Conservation (phyloP, 2,329 filamentous ascomycete genomes). For the Colletotrichum lentis region DNA sequence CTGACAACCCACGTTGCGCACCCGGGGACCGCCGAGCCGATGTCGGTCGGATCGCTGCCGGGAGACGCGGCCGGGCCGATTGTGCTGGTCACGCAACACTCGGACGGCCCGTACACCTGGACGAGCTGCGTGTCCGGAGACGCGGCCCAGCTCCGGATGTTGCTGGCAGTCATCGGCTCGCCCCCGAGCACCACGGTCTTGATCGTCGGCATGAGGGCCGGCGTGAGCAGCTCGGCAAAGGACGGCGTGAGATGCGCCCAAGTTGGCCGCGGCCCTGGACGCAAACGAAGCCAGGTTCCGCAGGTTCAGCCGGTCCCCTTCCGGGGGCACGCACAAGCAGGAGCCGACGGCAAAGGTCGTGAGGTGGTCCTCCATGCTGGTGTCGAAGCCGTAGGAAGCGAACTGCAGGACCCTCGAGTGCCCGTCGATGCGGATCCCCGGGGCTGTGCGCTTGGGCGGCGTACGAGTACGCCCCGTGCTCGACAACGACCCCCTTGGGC, state of each 20-base stretch:
- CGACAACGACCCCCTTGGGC: constrained; percentile 37
- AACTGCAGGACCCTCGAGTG: constrained; percentile 49
- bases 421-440: not conserved
- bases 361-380: constrained; percentile 60
- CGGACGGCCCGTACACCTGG: constrained; percentile 62
- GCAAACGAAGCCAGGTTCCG: constrained; percentile 44
- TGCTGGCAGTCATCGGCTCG: constrained; percentile 60
- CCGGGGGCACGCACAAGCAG: constrained; percentile 65
- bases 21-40: constrained; percentile 42
- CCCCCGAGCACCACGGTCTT: constrained; percentile 59
- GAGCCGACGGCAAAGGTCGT: constrained; percentile 65
- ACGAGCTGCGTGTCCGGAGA: constrained; percentile 49
- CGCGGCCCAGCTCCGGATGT: constrained; percentile 57
- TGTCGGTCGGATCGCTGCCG: constrained; percentile 49
- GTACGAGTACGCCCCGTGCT: constrained; percentile 38
- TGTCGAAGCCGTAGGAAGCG: constrained; percentile 63
- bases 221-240: constrained; percentile 55
- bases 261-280: constrained; percentile 49
- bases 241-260: constrained; percentile 61
- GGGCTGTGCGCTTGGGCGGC: constrained; percentile 23
- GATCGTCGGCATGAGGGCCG: constrained; percentile 54
- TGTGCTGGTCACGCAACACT: constrained; percentile 53
- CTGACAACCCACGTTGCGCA: constrained; percentile 38
- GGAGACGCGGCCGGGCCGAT: constrained; percentile 47
- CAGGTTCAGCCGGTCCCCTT: constrained; percentile 54